Evolutionary conservation across 2,329 filamentous ascomycete genomes (phyloP).

Genomic region (Colletotrichum eremochloae): DNA sequence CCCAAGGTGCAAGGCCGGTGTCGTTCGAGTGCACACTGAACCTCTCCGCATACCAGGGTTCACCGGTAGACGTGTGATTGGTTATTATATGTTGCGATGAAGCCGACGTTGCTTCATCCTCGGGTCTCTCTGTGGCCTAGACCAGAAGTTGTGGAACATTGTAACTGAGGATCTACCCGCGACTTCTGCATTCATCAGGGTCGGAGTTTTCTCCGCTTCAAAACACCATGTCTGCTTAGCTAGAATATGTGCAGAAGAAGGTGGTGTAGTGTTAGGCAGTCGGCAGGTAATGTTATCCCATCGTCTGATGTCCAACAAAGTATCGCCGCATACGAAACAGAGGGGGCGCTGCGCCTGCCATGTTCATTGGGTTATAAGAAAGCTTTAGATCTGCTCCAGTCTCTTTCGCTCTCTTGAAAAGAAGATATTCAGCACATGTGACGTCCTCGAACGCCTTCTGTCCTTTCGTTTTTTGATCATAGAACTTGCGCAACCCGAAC

Average conservation of each 20-base stretch:
- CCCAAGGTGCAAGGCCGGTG: not conserved
- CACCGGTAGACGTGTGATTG: too few species aligned
- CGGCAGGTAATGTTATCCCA: not conserved
- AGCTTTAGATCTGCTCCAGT: not conserved
- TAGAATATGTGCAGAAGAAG: not conserved
- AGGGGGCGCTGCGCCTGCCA: not conserved
- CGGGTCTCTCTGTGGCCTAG: too few species aligned
- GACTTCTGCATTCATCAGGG: not conserved
- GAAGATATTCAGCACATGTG: not conserved
- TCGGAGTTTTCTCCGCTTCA: not conserved
- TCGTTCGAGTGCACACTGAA: not conserved
- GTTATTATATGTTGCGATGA: too few species aligned
- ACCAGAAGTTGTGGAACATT: not conserved
- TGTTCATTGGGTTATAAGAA: constrained; percentile 3
- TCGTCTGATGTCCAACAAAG: constrained; percentile 30
- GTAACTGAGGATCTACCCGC: constrained; percentile 9
- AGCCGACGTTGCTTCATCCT: not conserved
- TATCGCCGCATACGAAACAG: constrained; percentile 22
- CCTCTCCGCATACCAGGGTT: not conserved
- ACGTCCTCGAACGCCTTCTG: too few species aligned
- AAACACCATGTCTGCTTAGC: not conserved
- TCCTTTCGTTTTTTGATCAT: too few species aligned
- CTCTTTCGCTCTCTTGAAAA: not conserved
- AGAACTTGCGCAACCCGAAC: not conserved
- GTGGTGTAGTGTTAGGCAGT: not conserved